phyloP scores from a whole-genome alignment of 192 early-diverging fungal genomes.

The Dissophora ornata region DNA sequence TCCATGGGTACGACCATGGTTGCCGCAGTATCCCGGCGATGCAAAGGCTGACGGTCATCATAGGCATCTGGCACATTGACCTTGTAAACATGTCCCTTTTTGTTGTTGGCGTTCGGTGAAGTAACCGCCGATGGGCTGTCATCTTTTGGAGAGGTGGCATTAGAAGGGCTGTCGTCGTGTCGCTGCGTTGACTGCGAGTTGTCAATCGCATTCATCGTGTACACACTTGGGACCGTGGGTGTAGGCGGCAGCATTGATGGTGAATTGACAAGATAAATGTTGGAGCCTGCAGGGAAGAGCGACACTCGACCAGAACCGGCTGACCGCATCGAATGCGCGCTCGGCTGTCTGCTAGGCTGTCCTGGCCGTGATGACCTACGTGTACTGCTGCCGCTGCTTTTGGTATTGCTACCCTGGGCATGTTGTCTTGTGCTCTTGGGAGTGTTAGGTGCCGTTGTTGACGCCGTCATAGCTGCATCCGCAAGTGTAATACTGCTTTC shows the following conservation, averaged over 20 bases:
- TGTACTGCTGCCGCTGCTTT: too few relatives aligned
- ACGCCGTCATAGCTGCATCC: not conserved
- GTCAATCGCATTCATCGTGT: not conserved
- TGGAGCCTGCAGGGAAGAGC: slow-evolving; percentile 22
- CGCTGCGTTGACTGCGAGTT: not conserved
- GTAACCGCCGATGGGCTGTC: not conserved
- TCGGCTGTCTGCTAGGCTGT: slow-evolving; percentile 1
- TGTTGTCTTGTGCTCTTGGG: slow-evolving; percentile 1
- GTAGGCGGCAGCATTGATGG: slow-evolving; percentile 27
- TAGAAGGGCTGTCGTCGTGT: not conserved
- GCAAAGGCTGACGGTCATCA: slow-evolving; percentile 45
- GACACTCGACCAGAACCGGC: slow-evolving; percentile 6
- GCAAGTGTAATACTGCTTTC: too few relatives aligned
- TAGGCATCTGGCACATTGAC: slow-evolving; percentile 34
- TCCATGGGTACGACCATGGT: not conserved
- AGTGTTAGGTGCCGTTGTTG: not conserved
- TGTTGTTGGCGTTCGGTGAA: not conserved
- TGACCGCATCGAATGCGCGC: slow-evolving; percentile 10
- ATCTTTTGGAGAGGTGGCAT: not conserved
- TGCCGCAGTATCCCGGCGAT: not conserved
- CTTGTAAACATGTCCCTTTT: slow-evolving; percentile 12
- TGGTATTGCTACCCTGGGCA: not conserved
- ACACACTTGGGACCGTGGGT: slow-evolving; percentile 29
- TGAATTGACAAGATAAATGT: slow-evolving; percentile 22
- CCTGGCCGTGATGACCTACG: slow-evolving; percentile 7